A percentile compares a stretch with the other conserved stretches of the same genome.
phyloP scores from a whole-genome alignment of 2,329 filamentous ascomycete species.

The Scedosporium apiospermum region DNA sequence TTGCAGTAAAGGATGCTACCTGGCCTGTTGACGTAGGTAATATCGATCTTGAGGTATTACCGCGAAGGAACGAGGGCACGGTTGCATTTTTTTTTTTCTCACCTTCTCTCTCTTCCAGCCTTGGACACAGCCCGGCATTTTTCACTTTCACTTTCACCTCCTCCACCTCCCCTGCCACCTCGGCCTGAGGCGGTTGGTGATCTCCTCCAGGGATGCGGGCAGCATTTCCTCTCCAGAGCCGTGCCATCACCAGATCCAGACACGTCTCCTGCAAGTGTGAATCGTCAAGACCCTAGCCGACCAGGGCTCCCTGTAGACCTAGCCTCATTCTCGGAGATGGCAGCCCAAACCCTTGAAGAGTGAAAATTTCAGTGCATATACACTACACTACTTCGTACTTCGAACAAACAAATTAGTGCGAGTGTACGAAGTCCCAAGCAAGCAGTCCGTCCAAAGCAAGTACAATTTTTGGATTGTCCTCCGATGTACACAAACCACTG shows the following conservation, averaged over 20 bases:
- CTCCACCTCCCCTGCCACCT: neutral
- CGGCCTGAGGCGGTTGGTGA: neutral
- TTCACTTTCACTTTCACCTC: neutral
- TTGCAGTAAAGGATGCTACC: too few relatives aligned
- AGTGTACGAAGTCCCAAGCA: too few relatives aligned
- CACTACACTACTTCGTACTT: too few relatives aligned
- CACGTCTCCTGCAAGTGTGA: neutral
- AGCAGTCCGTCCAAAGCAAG: too few relatives aligned
- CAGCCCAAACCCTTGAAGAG: neutral
- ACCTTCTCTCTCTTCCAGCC: neutral
- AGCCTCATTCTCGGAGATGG: neutral
- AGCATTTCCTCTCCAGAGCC: neutral
- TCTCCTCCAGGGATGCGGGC: neutral
- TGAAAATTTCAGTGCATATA: neutral
- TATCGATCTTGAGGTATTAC: too few relatives aligned
- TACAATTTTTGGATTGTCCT: too few relatives aligned
- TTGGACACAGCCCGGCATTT: neutral
- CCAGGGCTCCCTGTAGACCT: neutral
- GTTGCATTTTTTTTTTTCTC: too few relatives aligned
- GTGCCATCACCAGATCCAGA: neutral
- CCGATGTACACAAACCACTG: too few relatives aligned
- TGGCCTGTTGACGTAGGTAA: too few relatives aligned
- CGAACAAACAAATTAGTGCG: too few relatives aligned
- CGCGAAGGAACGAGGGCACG: too few relatives aligned
- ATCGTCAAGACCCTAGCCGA: neutral